Evolutionary conservation across 306 rosid genomes (phyloP).

Genomic region (Pueraria montana): DNA sequence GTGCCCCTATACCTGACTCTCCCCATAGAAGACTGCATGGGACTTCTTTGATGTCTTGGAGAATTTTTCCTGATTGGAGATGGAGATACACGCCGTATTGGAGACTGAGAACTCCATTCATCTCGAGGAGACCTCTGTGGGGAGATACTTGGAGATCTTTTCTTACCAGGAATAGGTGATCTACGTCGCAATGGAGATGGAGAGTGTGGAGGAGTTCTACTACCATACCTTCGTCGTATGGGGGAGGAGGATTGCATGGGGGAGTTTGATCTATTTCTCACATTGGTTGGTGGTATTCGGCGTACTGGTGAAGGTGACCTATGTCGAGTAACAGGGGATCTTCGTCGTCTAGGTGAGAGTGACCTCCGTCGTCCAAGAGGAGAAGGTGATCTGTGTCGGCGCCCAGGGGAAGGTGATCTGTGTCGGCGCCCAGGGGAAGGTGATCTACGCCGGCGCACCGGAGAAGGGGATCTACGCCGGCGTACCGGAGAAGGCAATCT

Average conservation of each 20-base stretch:
- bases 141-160: slow-evolving; percentile 52
- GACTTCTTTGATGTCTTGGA: slow-evolving; percentile 54
- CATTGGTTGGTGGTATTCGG: slow-evolving; percentile 45
- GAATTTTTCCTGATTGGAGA: slow-evolving; percentile 58
- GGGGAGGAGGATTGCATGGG: slow-evolving; percentile 57
- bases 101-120: slow-evolving; percentile 68
- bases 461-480: slow-evolving; percentile 57
- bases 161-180: slow-evolving; percentile 57
- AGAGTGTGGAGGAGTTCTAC: slow-evolving; percentile 61
- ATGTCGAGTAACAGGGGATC: slow-evolving; percentile 42
- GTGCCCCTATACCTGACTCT: slow-evolving; percentile 63
- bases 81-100: slow-evolving; percentile 53
- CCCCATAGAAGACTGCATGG: slow-evolving; percentile 58
- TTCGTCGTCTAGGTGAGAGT: slow-evolving; percentile 53
- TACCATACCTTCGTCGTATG: slow-evolving; percentile 49
- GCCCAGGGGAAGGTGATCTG: slow-evolving; percentile 58
- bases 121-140: slow-evolving; percentile 60
- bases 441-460: slow-evolving; percentile 44
- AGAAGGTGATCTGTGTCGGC: slow-evolving; percentile 61
- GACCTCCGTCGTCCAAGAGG: slow-evolving; percentile 53
- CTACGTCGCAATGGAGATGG: slow-evolving; percentile 60
- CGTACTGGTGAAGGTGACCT: slow-evolving; percentile 59
- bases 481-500: slow-evolving; percentile 56
- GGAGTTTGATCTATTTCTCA: slow-evolving; percentile 54
- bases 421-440: slow-evolving; percentile 49